Percentiles rank a stretch among this genome's conserved stretches.
These are phyloP conservation scores for Lineolata rhizophorae DNA, from an alignment of 495 filamentous ascomycete genomes.

Conservation along the genomic window DNA sequence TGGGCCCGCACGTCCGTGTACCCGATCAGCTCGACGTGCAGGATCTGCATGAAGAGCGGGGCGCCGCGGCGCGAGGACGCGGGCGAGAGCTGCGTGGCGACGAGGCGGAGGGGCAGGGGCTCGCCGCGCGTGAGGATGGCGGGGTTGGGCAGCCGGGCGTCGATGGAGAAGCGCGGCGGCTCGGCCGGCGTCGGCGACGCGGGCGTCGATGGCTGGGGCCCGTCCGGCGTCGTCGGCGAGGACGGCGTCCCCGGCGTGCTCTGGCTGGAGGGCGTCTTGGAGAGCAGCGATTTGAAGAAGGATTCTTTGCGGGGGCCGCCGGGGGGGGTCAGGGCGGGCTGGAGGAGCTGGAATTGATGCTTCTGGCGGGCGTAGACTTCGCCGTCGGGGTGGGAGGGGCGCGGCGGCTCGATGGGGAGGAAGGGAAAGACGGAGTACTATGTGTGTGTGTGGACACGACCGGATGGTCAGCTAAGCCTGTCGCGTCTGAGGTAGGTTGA, in stretches of 20 bases:
- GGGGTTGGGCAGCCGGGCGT: conserved; percentile 70
- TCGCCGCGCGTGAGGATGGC: conserved; percentile 77
- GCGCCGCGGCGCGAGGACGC: conserved; percentile 35
- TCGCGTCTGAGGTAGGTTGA: too few species aligned
- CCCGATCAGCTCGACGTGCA: conserved; percentile 66
- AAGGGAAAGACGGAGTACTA: conserved; percentile 22
- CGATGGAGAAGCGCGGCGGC: conserved; percentile 37
- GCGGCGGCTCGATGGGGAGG: conserved; percentile 76
- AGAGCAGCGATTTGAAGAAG: conserved; percentile 6
- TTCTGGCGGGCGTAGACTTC: conserved; percentile 70
- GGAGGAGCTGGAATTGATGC: conserved; percentile 42
- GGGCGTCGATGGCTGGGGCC: conserved; percentile 3
- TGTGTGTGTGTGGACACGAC: background rate
- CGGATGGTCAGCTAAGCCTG: too few species aligned
- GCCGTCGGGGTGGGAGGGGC: conserved; percentile 39
- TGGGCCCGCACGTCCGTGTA: conserved; percentile 58
- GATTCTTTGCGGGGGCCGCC: conserved; percentile 8
- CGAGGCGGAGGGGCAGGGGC: conserved; percentile 55
- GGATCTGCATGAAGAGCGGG: conserved; percentile 45
- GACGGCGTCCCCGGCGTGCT: background rate
- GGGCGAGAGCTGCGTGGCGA: conserved; percentile 55
- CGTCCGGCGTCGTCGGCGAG: conserved; percentile 8
- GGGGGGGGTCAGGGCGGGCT: conserved; percentile 15
- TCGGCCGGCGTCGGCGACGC: conserved; percentile 7
- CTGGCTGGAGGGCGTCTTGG: too few species aligned